phyloP scores from a whole-genome alignment of 2,329 filamentous ascomycete species.

The Alternaria consortialis region DNA sequence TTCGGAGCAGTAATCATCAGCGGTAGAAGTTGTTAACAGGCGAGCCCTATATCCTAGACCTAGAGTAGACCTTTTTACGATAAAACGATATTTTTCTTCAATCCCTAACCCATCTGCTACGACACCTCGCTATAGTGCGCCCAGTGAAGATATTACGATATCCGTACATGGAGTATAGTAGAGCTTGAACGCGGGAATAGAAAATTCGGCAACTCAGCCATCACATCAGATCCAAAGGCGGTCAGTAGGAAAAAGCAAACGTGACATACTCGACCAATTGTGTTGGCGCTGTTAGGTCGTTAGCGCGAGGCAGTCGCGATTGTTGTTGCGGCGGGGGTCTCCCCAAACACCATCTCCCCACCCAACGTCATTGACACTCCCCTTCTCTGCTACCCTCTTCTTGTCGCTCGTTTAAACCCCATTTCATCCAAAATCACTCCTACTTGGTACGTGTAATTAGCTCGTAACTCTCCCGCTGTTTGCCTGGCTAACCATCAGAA shows the following conservation, averaged over 20 bases:
- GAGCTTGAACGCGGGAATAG: not conserved
- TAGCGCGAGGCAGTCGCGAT: slow-evolving; percentile 13
- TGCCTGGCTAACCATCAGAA: slow-evolving; percentile 48
- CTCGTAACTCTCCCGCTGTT: slow-evolving; percentile 28
- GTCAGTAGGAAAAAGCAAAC: not conserved
- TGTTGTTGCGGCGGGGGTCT: slow-evolving; percentile 24
- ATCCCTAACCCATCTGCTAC: not conserved
- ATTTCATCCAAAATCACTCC: not conserved
- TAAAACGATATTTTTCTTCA: slow-evolving; percentile 2
- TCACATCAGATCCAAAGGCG: not conserved
- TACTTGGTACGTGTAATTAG: not conserved
- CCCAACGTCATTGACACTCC: slow-evolving; percentile 16
- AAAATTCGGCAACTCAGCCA: not conserved
- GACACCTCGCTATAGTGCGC: not conserved
- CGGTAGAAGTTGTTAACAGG: slow-evolving; percentile 14
- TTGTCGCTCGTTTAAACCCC: slow-evolving; percentile 8
- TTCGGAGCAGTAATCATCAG: slow-evolving; percentile 4
- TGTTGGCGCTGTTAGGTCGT: slow-evolving; percentile 17
- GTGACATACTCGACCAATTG: not conserved
- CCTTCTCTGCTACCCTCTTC: slow-evolving; percentile 1
- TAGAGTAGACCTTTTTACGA: slow-evolving; percentile 19
- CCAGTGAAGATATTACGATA: not conserved
- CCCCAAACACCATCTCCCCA: slow-evolving; percentile 28
- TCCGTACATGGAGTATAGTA: not conserved
- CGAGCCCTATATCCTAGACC: slow-evolving; percentile 29